Evolutionary conservation across 306 rosid species (phyloP).

Genomic region (Chamaecrista fasciculata): DNA sequence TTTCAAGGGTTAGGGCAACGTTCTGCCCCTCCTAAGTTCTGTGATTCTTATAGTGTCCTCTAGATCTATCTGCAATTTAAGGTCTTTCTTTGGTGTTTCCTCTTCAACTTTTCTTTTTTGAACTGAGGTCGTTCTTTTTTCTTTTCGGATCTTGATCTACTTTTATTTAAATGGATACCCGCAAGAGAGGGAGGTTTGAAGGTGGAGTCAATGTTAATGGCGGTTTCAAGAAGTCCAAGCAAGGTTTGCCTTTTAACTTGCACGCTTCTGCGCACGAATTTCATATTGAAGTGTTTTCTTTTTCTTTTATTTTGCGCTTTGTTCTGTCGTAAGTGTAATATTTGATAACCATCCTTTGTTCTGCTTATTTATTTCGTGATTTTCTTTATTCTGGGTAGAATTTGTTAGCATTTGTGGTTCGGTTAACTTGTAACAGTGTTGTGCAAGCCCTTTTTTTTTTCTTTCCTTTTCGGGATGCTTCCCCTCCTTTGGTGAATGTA

Average conservation of each 20-base stretch:
- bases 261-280: not conserved
- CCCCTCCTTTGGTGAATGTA: not conserved
- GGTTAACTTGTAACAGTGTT: not conserved
- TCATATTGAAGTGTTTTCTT: not conserved
- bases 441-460: not conserved
- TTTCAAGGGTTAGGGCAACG: slow-evolving; percentile 36
- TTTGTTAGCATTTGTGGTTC: not conserved
- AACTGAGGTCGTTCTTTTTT: not conserved
- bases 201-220: slow-evolving; percentile 40
- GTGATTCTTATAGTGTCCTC: not conserved
- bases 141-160: slow-evolving; percentile 42
- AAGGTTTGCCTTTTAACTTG: slow-evolving; percentile 32
- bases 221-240: slow-evolving; percentile 43
- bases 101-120: not conserved
- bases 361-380: not conserved
- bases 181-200: slow-evolving; percentile 53
- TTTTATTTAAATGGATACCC: slow-evolving; percentile 32
- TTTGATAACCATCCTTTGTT: not conserved
- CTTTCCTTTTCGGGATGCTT: no score
- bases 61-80: not conserved
- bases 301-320: not conserved
- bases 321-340: not conserved
- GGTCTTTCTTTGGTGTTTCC: not conserved
- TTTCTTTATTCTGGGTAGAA: not conserved
- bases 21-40: not conserved